Percentiles rank a stretch among this genome's conserved stretches.
Conservation (phyloP, 1,284 basidiomycete species). For the Sanghuangporus baumii region DNA sequence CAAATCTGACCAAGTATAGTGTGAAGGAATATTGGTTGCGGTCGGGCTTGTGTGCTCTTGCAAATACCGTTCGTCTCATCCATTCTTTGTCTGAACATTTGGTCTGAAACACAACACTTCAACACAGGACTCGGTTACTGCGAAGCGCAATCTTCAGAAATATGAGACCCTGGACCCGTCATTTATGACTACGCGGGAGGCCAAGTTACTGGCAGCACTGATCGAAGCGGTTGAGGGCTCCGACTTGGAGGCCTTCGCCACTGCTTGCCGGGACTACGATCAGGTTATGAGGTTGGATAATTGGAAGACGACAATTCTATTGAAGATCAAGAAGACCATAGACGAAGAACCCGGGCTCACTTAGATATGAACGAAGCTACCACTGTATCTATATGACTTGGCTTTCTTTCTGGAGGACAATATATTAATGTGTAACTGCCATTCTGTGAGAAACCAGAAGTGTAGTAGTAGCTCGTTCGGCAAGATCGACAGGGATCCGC, state of each 20-base stretch:
- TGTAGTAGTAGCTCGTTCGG: not conserved
- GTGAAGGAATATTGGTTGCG: constrained; percentile 98
- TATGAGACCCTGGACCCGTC: constrained; percentile 77
- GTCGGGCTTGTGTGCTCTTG: constrained; percentile 84
- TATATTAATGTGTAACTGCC: not conserved
- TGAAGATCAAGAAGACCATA: constrained; percentile 83
- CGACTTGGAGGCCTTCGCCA: constrained; percentile 76
- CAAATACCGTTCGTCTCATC: constrained; percentile 64
- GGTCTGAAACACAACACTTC: not conserved
- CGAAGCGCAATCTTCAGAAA: constrained; percentile 69
- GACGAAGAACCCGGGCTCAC: constrained; percentile 49
- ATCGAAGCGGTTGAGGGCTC: constrained; percentile 77
- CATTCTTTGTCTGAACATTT: constrained; percentile 1
- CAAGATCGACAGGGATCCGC: no score
- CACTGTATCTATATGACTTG: not conserved
- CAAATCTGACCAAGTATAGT: constrained; percentile 92
- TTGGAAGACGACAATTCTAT: constrained; percentile 88
- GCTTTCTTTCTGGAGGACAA: not conserved
- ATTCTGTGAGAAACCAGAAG: not conserved
- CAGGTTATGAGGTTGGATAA: constrained; percentile 87
- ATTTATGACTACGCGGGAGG: constrained; percentile 84
- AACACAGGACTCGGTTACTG: constrained; percentile 77
- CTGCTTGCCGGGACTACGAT: constrained; percentile 80
- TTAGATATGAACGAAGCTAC: constrained; percentile 25
- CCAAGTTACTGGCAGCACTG: constrained; percentile 77